phyloP scores from a whole-genome alignment of 495 filamentous ascomycete genomes.

The Tuber microsphaerosporum region DNA sequence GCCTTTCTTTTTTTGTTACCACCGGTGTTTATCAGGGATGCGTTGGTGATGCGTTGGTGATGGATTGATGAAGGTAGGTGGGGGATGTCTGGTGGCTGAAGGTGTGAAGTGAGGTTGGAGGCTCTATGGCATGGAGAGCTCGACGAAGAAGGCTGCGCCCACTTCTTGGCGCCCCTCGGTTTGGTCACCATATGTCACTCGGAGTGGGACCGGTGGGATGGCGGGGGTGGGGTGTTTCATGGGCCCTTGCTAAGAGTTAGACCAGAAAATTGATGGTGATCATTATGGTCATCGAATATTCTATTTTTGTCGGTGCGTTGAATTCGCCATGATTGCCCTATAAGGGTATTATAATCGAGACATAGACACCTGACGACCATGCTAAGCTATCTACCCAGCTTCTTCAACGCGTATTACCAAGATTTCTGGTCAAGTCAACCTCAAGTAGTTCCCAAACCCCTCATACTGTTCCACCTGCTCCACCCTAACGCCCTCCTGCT shows the following conservation, averaged over 20 bases:
- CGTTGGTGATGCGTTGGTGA: background rate
- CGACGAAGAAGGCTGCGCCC: background rate
- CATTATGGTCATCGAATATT: too few species aligned
- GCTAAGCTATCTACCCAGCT: background rate
- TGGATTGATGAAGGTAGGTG: background rate
- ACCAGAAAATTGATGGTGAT: too few species aligned
- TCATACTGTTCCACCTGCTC: slow-evolving; percentile 58
- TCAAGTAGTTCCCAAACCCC: slow-evolving; percentile 50
- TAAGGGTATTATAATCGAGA: too few species aligned
- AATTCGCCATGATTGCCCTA: too few species aligned
- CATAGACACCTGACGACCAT: background rate
- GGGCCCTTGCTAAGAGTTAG: background rate
- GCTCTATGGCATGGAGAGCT: background rate
- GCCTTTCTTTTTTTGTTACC: background rate
- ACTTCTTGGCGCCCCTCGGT: background rate
- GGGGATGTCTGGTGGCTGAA: background rate
- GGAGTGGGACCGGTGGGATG: background rate
- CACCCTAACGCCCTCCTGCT: slow-evolving; percentile 70
- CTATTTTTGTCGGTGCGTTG: too few species aligned
- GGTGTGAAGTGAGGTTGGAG: background rate
- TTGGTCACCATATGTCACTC: background rate
- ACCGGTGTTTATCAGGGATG: background rate
- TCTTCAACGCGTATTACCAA: background rate
- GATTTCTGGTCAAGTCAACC: background rate
- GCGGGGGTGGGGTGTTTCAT: background rate